Conservation (phyloP, 257 asterid genomes). For the Petunia axillaris region DNA sequence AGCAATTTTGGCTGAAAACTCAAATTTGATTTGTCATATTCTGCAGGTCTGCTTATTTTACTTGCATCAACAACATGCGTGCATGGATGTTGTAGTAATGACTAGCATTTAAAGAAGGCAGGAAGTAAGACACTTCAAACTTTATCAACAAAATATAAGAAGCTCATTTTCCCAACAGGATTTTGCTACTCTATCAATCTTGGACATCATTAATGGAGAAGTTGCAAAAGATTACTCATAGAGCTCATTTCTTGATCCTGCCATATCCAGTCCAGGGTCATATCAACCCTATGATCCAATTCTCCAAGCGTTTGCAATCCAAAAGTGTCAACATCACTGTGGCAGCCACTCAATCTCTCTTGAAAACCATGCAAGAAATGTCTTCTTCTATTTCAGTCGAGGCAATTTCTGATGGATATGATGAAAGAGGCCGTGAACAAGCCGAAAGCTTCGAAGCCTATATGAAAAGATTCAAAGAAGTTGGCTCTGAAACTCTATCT, state of each 20-base stretch:
- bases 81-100: too few relatives aligned
- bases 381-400: constrained; percentile 28
- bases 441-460: constrained; percentile 35
- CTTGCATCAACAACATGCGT: too few relatives aligned
- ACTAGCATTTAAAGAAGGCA: too few relatives aligned
- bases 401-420: constrained; percentile 52
- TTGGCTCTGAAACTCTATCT: constrained; percentile 38
- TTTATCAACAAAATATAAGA: neutral
- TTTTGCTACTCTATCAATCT: neutral
- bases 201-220: neutral
- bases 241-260: constrained; percentile 40
- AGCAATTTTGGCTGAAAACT: too few relatives aligned
- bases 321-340: constrained; percentile 37
- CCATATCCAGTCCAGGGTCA: constrained; percentile 53
- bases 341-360: constrained; percentile 34
- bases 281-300: constrained; percentile 55
- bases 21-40: too few relatives aligned
- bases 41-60: too few relatives aligned
- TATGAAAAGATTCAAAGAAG: constrained; percentile 18
- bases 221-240: neutral
- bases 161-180: neutral
- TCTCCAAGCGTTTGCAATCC: constrained; percentile 44
- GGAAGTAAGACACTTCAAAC: neutral
- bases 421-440: constrained; percentile 29
- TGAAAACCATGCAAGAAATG: constrained; percentile 31